phyloP scores from a whole-genome alignment of 768 basidiomycete genomes.

The Ramaria sp. region DNA sequence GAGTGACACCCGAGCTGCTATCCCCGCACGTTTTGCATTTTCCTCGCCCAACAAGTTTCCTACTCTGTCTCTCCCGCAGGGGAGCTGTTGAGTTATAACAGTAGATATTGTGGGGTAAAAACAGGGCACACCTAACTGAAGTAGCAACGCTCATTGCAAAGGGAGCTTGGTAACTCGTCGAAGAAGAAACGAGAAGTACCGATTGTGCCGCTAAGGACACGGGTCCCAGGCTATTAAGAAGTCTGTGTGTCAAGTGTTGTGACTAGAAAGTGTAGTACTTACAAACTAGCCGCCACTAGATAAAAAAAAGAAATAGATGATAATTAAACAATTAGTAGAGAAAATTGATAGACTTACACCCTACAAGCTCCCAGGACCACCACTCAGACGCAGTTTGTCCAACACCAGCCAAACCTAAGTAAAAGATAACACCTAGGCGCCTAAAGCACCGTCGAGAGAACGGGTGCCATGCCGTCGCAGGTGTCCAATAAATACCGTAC shows the following conservation, averaged over 20 bases:
- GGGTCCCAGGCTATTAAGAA: conserved; percentile 54
- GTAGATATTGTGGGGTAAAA: neutral
- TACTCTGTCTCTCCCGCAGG: conserved; percentile 35
- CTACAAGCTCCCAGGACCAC: conserved; percentile 94
- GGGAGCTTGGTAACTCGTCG: conserved; percentile 73
- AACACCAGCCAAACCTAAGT: conserved; percentile 75
- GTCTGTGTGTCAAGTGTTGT: neutral
- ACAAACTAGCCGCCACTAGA: conserved; percentile 46
- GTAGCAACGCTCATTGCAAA: conserved; percentile 74
- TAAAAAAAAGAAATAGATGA: neutral
- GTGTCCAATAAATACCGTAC: conserved; percentile 56
- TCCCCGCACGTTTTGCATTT: conserved; percentile 58
- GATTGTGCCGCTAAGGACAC: conserved; percentile 80
- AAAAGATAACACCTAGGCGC: conserved; percentile 54
- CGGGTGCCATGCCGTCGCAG: conserved; percentile 74
- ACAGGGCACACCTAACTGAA: conserved; percentile 55
- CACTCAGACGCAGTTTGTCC: conserved; percentile 85
- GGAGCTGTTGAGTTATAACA: neutral
- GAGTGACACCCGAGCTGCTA: conserved; percentile 55
- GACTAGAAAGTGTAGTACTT: conserved; percentile 6
- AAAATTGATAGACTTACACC: conserved; percentile 25
- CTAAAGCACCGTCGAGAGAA: conserved; percentile 53
- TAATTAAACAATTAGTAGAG: too few relatives aligned
- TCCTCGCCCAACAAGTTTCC: conserved; percentile 84
- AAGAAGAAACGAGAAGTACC: conserved; percentile 66